Conservation (phyloP, 805 yeast species). For the Cyberlindnera mycetangii region DNA sequence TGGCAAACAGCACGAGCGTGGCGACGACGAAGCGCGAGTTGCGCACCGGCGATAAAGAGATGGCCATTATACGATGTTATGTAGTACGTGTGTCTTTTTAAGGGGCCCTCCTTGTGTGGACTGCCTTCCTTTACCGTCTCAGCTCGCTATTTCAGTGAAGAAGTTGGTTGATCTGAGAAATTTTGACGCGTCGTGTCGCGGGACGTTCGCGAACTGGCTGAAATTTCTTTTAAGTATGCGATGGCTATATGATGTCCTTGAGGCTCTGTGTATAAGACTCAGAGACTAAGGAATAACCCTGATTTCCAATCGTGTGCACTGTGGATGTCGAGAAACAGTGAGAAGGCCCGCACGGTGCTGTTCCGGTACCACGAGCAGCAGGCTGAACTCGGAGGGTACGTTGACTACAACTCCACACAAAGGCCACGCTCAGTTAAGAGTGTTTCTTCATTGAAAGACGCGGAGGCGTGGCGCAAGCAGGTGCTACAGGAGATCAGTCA, state of each 20-base stretch:
- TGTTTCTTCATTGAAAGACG: conserved; percentile 55
- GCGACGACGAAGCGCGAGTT: conserved; percentile 52
- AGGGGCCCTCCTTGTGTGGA: no score
- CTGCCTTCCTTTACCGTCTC: no score
- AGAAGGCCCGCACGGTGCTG: conserved; percentile 62
- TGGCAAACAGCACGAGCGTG: conserved; percentile 46
- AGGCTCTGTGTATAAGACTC: no score
- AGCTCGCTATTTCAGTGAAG: no score
- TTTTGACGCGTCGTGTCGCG: not conserved
- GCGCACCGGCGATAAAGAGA: conserved; percentile 27
- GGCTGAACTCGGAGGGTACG: conserved; percentile 55
- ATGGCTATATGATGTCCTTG: no score
- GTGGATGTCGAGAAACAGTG: conserved; percentile 71
- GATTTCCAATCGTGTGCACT: not conserved
- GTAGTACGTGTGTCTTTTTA: no score
- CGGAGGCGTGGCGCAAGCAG: conserved; percentile 66
- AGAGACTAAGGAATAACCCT: no score
- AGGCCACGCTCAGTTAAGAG: conserved; percentile 60
- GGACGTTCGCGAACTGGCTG: no score
- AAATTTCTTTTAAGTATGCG: not conserved
- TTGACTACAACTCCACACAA: conserved; percentile 50
- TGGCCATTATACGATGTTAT: no score
- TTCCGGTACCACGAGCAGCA: conserved; percentile 62
- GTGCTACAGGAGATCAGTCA: conserved; percentile 62
- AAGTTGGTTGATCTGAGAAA: not conserved